A percentile compares a stretch with the other conserved stretches of the same genome.
phyloP scores from a whole-genome alignment of 108 stramenopile genomes.

The Pseudonitzschia multistriata region DNA sequence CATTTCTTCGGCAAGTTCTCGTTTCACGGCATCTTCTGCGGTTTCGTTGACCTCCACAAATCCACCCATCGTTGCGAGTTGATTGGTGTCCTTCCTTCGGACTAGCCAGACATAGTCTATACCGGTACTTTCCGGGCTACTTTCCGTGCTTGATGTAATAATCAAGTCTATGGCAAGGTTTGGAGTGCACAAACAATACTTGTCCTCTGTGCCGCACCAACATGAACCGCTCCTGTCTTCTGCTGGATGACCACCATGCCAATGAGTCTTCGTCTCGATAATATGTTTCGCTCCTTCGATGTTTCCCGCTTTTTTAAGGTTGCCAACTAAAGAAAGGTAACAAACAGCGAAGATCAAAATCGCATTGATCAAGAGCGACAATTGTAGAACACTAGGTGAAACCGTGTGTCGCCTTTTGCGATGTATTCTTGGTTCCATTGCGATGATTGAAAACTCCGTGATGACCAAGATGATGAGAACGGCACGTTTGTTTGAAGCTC shows the following conservation, averaged over 20 bases:
- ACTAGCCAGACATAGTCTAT: conserved; percentile 71
- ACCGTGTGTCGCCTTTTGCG: not conserved
- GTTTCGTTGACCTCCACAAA: conserved; percentile 82
- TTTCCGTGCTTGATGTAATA: conserved; percentile 31
- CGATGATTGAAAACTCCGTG: not conserved
- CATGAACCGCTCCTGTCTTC: conserved; percentile 56
- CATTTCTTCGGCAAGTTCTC: conserved; percentile 85
- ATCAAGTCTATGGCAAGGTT: conserved; percentile 81
- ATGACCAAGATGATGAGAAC: too few relatives aligned
- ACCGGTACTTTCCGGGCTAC: not conserved
- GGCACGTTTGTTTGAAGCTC: too few relatives aligned
- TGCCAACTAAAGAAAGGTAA: conserved; percentile 12
- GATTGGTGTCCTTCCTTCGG: conserved; percentile 69
- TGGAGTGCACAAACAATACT: conserved; percentile 88
- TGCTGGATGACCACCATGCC: conserved; percentile 62
- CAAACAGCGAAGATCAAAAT: not conserved
- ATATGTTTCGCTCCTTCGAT: conserved; percentile 7
- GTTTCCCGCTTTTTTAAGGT: not conserved
- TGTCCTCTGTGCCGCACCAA: conserved; percentile 65
- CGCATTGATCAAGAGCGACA: not conserved
- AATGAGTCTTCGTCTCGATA: conserved; percentile 4
- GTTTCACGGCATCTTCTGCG: conserved; percentile 57
- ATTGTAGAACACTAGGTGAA: not conserved
- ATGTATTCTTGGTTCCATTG: not conserved
- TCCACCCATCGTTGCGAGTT: conserved; percentile 84